These are phyloP conservation scores for Collybia mongolica DNA, from an alignment of 768 basidiomycete species.

Conservation along the genomic window DNA sequence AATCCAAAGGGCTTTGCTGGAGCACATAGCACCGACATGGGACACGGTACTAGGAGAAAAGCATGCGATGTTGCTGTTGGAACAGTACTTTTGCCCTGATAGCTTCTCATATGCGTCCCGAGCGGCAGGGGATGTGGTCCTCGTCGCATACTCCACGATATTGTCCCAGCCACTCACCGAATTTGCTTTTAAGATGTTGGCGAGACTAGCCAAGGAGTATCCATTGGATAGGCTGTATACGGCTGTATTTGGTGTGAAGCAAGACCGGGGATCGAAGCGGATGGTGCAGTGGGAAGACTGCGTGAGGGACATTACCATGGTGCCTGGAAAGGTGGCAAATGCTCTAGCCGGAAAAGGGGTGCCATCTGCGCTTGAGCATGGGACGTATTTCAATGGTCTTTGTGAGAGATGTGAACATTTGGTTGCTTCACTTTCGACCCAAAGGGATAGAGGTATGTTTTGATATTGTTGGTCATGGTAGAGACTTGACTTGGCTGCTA, in stretches of 20 bases:
- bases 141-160: constrained; percentile 66
- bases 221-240: constrained; percentile 65
- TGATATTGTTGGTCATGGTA: constrained; percentile 1
- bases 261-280: constrained; percentile 21
- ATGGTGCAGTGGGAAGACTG: constrained; percentile 72
- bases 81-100: constrained; percentile 77
- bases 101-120: constrained; percentile 48
- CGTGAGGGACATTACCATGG: constrained; percentile 57
- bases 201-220: constrained; percentile 56
- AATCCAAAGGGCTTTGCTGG: constrained; percentile 67
- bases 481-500: constrained; percentile 3
- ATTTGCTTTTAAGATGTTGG: constrained; percentile 53
- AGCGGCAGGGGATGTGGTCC: constrained; percentile 50
- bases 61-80: constrained; percentile 41
- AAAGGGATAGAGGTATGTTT: constrained; percentile 39
- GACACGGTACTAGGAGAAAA: constrained; percentile 50
- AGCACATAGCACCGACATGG: constrained; percentile 72
- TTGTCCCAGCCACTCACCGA: constrained; percentile 46
- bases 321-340: constrained; percentile 84
- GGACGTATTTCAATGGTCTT: constrained; percentile 53
- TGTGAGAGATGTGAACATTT: constrained; percentile 52
- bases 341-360: constrained; percentile 41
- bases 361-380: constrained; percentile 48
- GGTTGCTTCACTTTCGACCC: constrained; percentile 41
- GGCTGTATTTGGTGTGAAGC: constrained; percentile 37